Evolutionary conservation across 306 rosid species (phyloP), one percentile per base, ranked within the genome.

Genomic region (Acacia crassicarpa): DNA sequence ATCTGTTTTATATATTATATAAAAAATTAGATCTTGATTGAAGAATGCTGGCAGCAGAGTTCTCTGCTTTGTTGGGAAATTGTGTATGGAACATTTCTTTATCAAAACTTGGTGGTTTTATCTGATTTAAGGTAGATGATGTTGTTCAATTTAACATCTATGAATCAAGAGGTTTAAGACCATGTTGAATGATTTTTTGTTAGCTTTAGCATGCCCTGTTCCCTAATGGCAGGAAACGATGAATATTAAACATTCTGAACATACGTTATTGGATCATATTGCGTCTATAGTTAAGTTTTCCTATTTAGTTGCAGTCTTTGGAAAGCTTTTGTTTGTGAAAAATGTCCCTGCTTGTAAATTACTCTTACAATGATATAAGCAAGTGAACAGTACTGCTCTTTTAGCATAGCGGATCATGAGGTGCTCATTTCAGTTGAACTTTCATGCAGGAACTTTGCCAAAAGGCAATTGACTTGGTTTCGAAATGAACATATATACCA

Each of bases 381-480:
- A 45, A 45, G 49, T 45, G 49, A 45, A 14, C 14, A 45, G 3
- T 11, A 11, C 15, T 12, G 33, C 68, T 32, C 8, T 49, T 41
- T 58, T 75, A 46, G 69, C 80, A 69, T 5, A 33, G 62, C 45
- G 45, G 13, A 41, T 71, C 43, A n/a, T 38, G 41, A 46, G 58
- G 76, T 70, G 67, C 72, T 62, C 23, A 12, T 56, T 62, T 75
- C 17, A 19, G 70, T 23, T 82, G 25, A 83, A 63, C 49, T 72
- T 75, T 15, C 83, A 48, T 87, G 87, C 91, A 95, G 99, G 89
- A 95, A 93, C 80, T 95, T 95, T 78, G 98, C 98, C 4, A 95
- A 95, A 86, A 83, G 97, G 76, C 98, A 92, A 65, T 79, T 95
- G 85, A 93, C 98, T 8, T 95, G 99, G 98, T 95, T 93, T 71